phyloP scores from a whole-genome alignment of 1,284 basidiomycete genomes.

The Kwoniella shivajii region DNA sequence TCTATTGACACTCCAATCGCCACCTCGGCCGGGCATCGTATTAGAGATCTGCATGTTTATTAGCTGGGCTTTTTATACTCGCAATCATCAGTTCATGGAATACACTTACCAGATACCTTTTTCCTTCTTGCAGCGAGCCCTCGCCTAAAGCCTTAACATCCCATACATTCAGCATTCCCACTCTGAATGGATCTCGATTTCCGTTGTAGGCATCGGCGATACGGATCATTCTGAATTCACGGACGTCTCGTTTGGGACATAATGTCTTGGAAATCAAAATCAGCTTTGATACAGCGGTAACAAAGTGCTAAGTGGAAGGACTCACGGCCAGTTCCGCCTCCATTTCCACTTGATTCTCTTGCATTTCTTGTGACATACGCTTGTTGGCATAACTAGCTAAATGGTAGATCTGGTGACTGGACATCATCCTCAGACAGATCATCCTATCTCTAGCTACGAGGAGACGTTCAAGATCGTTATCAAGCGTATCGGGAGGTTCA shows the following conservation, averaged over 20 bases:
- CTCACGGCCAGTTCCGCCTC: conserved; percentile 70
- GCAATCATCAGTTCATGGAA: neutral
- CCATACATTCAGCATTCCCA: conserved; percentile 80
- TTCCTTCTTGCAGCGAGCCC: conserved; percentile 65
- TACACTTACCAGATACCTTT: conserved; percentile 64
- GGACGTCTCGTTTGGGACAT: conserved; percentile 77
- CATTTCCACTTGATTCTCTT: conserved; percentile 63
- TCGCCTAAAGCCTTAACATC: conserved; percentile 65
- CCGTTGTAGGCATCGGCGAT: conserved; percentile 68
- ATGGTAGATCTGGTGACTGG: conserved; percentile 63
- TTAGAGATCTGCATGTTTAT: conserved; percentile 61
- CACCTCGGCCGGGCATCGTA: conserved; percentile 61
- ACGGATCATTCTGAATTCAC: conserved; percentile 76
- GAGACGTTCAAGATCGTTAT: conserved; percentile 45
- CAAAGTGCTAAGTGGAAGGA: neutral
- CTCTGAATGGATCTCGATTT: conserved; percentile 60
- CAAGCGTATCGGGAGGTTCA: conserved; percentile 28
- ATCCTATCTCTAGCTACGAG: conserved; percentile 40
- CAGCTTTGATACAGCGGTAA: neutral
- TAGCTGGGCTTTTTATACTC: neutral
- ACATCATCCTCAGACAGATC: conserved; percentile 53
- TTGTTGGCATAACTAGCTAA: conserved; percentile 63
- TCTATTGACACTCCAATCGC: conserved; percentile 64
- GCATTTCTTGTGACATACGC: conserved; percentile 60
- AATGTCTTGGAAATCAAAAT: conserved; percentile 56